Evolutionary conservation across 345 rosid species (phyloP).

Genomic region (Melaleuca alternifolia): DNA sequence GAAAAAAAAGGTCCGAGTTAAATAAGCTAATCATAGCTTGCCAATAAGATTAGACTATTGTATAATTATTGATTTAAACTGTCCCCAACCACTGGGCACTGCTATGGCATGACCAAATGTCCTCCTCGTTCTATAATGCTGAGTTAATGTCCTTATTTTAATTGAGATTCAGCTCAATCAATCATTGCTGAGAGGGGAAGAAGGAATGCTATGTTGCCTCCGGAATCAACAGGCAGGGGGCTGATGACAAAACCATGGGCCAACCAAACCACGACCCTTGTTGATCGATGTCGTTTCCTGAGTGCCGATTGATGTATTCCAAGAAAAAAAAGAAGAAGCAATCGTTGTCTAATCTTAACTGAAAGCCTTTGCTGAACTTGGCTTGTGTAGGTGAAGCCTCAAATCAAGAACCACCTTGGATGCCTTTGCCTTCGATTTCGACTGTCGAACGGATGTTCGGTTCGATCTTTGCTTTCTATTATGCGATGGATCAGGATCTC

Average conservation of each 20-base stretch:
- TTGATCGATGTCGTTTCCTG: neutral
- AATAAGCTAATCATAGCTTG: neutral
- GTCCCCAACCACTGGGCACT: neutral
- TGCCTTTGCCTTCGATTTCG: neutral
- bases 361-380: neutral
- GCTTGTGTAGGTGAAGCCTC: neutral
- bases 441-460: neutral
- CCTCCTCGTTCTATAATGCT: neutral
- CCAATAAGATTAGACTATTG: neutral
- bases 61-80: neutral
- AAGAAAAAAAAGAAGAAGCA: neutral
- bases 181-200: neutral
- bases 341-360: neutral
- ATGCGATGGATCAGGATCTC: neutral
- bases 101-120: neutral
- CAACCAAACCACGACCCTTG: accelerated
- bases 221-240: neutral
- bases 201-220: neutral
- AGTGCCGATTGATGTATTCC: neutral
- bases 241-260: neutral
- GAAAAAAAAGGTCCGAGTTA: neutral
- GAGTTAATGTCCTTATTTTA: neutral
- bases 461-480: neutral
- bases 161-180: neutral
- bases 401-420: neutral